Conservation (phyloP, 2,329 filamentous ascomycete species). For the Aspergillus ochraceoroseus region DNA sequence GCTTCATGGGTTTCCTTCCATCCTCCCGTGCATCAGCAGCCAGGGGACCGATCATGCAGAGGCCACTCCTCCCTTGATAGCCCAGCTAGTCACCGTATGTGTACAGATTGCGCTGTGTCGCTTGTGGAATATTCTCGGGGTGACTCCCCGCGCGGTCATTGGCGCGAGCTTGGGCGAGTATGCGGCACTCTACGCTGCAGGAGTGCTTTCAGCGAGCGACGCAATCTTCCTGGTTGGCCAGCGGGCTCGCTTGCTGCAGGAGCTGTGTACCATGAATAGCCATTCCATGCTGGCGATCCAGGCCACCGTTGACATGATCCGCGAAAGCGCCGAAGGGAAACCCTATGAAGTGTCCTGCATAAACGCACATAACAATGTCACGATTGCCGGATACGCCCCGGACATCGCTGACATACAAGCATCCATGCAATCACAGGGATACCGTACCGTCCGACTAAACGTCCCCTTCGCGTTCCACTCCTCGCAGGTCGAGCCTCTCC, state of each 20-base stretch:
- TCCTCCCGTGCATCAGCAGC: constrained; percentile 33
- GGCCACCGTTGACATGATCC: constrained; percentile 32
- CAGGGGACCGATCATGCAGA: constrained; percentile 23
- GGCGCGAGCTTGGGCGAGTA: constrained; percentile 39
- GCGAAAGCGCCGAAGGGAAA: constrained; percentile 41
- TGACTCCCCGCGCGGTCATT: constrained; percentile 37
- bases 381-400: constrained; percentile 33
- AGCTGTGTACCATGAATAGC: constrained; percentile 16
- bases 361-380: constrained; percentile 41
- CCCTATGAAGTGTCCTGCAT: constrained; percentile 36
- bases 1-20: constrained; percentile 36
- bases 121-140: constrained; percentile 35
- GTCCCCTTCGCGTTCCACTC: constrained; percentile 47
- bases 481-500: constrained; percentile 44
- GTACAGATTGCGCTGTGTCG: constrained; percentile 38
- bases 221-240: constrained; percentile 28
- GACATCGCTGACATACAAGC: constrained; percentile 25
- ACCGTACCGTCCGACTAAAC: constrained; percentile 38
- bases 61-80: constrained; percentile 22
- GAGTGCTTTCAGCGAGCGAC: constrained; percentile 24
- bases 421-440: constrained; percentile 34
- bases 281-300: constrained; percentile 42
- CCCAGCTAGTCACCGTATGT: constrained; percentile 31
- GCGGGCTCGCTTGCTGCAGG: constrained; percentile 22
- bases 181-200: constrained; percentile 26